phyloP scores from a whole-genome alignment of 176 grass and related monocot species.

The Poa pratensis region DNA sequence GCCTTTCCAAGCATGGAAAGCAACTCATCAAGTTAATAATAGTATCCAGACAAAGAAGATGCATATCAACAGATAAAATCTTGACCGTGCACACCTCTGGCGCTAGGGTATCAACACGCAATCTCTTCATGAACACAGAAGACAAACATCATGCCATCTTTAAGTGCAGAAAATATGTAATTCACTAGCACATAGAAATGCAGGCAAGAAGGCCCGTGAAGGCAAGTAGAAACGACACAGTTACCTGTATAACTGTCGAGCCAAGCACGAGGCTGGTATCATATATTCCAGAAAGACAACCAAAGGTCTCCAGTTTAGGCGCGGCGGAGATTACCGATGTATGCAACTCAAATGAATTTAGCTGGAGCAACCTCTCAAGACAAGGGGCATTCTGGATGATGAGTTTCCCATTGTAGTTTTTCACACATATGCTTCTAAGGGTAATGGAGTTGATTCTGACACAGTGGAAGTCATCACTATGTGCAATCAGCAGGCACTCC shows the following conservation, averaged over 20 bases:
- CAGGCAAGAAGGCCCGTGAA: background rate
- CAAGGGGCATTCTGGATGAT: background rate
- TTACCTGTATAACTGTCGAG: background rate
- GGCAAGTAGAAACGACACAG: background rate
- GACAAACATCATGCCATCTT: background rate
- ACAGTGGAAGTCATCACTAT: background rate
- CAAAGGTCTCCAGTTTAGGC: slow-evolving; percentile 2
- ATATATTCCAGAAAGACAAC: background rate
- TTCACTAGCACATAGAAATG: background rate
- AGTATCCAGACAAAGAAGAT: background rate
- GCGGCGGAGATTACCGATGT: background rate
- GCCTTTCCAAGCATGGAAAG: slow-evolving; percentile 14
- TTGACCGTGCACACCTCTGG: background rate
- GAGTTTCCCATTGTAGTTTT: background rate
- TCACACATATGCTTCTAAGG: background rate
- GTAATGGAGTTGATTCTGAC: background rate
- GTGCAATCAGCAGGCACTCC: background rate
- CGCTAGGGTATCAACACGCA: background rate
- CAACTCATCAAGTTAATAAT: background rate
- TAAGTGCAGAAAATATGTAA: background rate
- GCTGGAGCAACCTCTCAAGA: background rate
- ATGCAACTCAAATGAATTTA: fast-evolving
- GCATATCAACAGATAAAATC: background rate
- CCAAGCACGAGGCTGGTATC: background rate
- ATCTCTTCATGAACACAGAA: background rate